Percentiles rank a stretch among this genome's conserved stretches.
These are phyloP conservation scores for Phlebiopsis gigantea DNA, from an alignment of 768 basidiomycete genomes.

Conservation along the genomic window DNA sequence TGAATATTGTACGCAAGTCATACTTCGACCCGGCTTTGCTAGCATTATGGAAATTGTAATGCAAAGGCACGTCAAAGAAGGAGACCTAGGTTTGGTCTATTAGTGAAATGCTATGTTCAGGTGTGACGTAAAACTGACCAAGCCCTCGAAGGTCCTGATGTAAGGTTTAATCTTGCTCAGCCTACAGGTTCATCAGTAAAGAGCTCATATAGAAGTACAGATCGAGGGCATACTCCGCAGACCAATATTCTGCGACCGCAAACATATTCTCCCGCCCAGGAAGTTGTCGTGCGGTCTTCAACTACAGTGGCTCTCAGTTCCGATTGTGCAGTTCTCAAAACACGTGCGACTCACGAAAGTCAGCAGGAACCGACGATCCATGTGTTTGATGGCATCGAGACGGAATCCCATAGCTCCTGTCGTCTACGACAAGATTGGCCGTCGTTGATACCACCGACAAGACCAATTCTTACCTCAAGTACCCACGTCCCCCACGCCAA, in stretches of 20 bases:
- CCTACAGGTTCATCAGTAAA: conserved; percentile 26
- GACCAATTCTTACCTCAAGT: conserved; percentile 35
- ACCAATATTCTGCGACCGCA: conserved; percentile 79
- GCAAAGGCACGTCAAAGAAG: conserved; percentile 90
- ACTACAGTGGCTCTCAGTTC: conserved; percentile 30
- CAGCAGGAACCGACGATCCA: conserved; percentile 64
- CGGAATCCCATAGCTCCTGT: conserved; percentile 73
- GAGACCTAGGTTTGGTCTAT: conserved; percentile 48
- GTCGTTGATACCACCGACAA: background rate
- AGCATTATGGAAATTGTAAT: conserved; percentile 77
- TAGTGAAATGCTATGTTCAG: background rate
- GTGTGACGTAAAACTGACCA: conserved; percentile 33
- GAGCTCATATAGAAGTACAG: background rate
- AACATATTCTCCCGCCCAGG: conserved; percentile 52
- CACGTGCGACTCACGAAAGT: conserved; percentile 50
- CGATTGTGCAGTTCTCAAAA: too few species aligned
- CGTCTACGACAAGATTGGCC: conserved; percentile 37
- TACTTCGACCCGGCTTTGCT: conserved; percentile 61
- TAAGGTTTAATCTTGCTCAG: conserved; percentile 49
- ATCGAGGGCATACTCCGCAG: conserved; percentile 51
- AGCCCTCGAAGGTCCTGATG: conserved; percentile 57
- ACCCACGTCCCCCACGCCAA: conserved; percentile 78
- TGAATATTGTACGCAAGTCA: conserved; percentile 72
- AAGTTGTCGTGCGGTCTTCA: conserved; percentile 43
- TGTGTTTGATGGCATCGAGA: conserved; percentile 90